Base-by-base conservation (phyloP, 306 rosid genomes). In the Sindora glabra region DNA sequence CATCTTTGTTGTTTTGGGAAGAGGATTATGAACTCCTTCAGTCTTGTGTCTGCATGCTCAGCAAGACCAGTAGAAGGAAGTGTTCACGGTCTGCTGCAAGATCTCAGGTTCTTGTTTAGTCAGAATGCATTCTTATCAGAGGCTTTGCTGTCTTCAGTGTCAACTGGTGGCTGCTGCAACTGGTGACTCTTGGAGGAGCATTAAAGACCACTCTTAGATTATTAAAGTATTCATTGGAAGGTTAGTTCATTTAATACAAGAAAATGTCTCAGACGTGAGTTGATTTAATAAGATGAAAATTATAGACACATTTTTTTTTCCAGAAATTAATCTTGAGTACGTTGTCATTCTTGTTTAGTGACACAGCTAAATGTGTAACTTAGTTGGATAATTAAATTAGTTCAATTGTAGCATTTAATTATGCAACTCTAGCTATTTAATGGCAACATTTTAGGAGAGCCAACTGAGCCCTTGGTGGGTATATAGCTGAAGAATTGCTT, bases 1-100 rank as follows among this genome's bases (percentile, higher is more conserved):
- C 99, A 1, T 85, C 89, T 40, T 73, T 75, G 13, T 68, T 92
- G 67, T 89, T 92, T 65, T 92, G 99, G 99, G 94, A 86, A 21
- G 97, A 89, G 74, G 96, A 92, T 73, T 86, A 74, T 48, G 96
- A 92, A 68, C 79, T 92, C 63, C 99, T 92, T 37, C 90, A 92
- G 78, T 86, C 83, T 60, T 92, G 99, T 39, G 90, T 84, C 52
- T 89, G 96, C 67, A 85, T 80, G 56, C 90, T 92, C 11, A 82
- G 70, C 89, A 89, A 86, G 79, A 74, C 72, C 19, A 87, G 85
- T 57, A 74, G 90, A 61, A 86, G 74, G 56, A 92, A 86, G 64
- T 86, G 96, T 67, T 78, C 96, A 5, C 85, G 95, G 22, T 90
- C 79, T 66, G 94, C 96, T 15, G 82, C 90, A 2, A 86, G 78